A percentile compares a stretch with the other conserved stretches of the same genome.
Conservation (phyloP, 352 stramenopile genomes). For the Blastocystis sp. region DNA sequence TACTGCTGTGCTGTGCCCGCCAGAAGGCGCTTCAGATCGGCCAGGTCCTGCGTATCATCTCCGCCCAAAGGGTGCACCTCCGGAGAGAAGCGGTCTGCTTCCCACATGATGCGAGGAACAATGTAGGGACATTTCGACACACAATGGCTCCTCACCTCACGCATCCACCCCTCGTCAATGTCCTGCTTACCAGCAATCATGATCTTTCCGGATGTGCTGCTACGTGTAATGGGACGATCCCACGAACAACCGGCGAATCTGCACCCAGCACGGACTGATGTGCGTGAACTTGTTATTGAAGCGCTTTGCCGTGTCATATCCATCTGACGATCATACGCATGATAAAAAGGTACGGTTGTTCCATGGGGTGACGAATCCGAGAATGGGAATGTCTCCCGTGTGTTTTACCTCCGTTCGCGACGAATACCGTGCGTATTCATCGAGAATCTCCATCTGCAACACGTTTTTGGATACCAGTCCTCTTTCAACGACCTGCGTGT, state of each 20-base stretch:
- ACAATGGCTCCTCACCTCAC: neutral
- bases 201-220: neutral
- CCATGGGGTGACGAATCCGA: conserved; percentile 69
- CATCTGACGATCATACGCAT: conserved; percentile 31
- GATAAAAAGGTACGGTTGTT: conserved; percentile 23
- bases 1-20: neutral
- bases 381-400: conserved; percentile 28
- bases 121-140: conserved; percentile 1
- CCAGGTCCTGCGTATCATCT: neutral
- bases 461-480: conserved; percentile 32
- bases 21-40: neutral
- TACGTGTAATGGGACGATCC: neutral
- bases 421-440: conserved; percentile 37
- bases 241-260: conserved; percentile 25
- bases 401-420: neutral
- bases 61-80: neutral
- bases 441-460: conserved; percentile 14
- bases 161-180: conserved; percentile 51
- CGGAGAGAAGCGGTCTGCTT: conserved; percentile 11
- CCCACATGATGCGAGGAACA: conserved; percentile 49
- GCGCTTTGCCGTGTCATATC: conserved; percentile 41
- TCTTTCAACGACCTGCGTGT: conserved; percentile 39
- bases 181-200: conserved; percentile 39
- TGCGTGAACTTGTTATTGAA: conserved; percentile 60
- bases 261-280: conserved; percentile 66